Evolutionary conservation across 108 stramenopile genomes (phyloP), one percentile per base, ranked within the genome.

Genomic region (Cylindrotheca fusiformis): DNA sequence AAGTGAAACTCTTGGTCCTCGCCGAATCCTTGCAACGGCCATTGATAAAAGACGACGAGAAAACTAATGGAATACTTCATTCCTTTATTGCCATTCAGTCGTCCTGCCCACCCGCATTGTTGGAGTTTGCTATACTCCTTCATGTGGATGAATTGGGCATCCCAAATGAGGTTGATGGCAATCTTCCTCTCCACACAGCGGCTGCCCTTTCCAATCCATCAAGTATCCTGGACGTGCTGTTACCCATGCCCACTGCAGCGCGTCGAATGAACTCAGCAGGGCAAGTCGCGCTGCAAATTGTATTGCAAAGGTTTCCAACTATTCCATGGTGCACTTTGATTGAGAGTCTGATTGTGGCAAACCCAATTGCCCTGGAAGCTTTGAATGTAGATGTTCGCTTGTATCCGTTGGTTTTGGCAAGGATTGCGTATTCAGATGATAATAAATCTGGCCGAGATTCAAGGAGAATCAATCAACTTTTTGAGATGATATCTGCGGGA

Each of bases 81-180:
- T 76, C 76, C 3, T 65, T 66, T 51, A 56, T 61, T 23, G 58
- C 46, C 8, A 46, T 62, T 3, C 21, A 31, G n/a, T 14, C 56
- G 22, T n/a, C n/a, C n/a, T 77, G 72, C 50, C 80, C 76, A 3
- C 36, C 58, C 6, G 56, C 65, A 1, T 31, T 81, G 22, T 52
- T 77, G 21, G 68, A 73, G 53, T 70, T 61, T 55, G 77, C 78
- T 4, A 23, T 76, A 5, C 50, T 69, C 19, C 18, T 73, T 23
- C 52, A 68, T 44, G 52, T 48, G 0, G 55, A 76, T 5, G 74
- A 79, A 46, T 23, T 74, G 14, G 32, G n/a, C n/a, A n/a, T 60
- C 17, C 22, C 52, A 27, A 21, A 8, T 4, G 64, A 79, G 30
- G 69, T 47, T 6, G 23, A 66, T 12, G 71, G 71, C 4, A 44